Evolutionary conservation across 352 stramenopile species (phyloP).

Genomic region (Phytopythium helicoides): DNA sequence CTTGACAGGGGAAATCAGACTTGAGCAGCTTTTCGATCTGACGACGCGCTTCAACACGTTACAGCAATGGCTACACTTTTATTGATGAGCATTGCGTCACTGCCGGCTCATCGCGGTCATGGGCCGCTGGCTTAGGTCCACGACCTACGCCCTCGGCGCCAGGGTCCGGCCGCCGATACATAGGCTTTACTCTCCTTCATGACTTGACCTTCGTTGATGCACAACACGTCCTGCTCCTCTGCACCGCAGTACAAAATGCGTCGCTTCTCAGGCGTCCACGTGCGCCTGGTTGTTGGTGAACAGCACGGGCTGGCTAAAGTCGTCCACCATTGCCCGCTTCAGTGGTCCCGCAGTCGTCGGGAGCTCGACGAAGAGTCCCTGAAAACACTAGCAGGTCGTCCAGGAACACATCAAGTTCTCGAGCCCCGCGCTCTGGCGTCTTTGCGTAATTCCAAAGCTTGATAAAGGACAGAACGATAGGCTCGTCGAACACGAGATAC

Average conservation of each 20-base stretch:
- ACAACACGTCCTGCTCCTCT: conserved; percentile 87
- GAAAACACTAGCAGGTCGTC: conserved; percentile 86
- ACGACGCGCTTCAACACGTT: not conserved
- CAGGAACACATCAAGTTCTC: conserved; percentile 83
- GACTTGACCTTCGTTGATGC: conserved; percentile 89
- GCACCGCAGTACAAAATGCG: conserved; percentile 65
- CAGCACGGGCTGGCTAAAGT: conserved; percentile 81
- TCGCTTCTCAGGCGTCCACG: conserved; percentile 66
- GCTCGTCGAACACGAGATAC: conserved; percentile 68
- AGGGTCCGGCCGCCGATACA: conserved; percentile 77
- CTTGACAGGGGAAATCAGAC: too few species aligned
- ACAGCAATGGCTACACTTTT: not conserved
- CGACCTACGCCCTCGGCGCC: conserved; percentile 69
- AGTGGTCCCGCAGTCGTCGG: conserved; percentile 10
- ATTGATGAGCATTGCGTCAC: conserved; percentile 11
- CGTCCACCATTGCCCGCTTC: conserved; percentile 37
- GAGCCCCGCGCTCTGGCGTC: conserved; percentile 76
- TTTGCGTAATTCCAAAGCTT: conserved; percentile 92
- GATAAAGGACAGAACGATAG: conserved; percentile 73
- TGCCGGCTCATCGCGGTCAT: conserved; percentile 65
- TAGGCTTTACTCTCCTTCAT: conserved; percentile 77
- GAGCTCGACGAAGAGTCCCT: conserved; percentile 53
- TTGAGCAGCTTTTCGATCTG: too few species aligned
- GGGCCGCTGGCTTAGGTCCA: conserved; percentile 62
- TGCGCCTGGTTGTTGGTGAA: conserved; percentile 69